Percentiles rank a stretch among this genome's conserved stretches.
phyloP scores from a whole-genome alignment of 1,284 basidiomycete species.

The Rhodotorula sp. region DNA sequence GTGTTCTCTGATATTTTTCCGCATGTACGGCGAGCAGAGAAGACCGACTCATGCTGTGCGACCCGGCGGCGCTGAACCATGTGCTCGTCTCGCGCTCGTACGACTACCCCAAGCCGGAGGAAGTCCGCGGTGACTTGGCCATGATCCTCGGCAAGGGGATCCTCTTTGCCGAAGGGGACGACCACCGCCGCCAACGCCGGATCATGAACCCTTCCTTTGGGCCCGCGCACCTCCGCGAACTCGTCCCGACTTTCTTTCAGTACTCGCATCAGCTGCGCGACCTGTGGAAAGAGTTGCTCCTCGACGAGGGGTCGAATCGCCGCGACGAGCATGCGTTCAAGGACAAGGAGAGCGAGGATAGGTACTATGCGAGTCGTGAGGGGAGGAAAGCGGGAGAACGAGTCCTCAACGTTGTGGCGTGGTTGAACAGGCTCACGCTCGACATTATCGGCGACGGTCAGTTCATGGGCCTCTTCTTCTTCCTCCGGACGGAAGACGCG shows the following conservation, averaged over 20 bases:
- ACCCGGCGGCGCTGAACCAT: conserved; percentile 61
- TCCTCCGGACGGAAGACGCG: not conserved
- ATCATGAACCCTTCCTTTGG: conserved; percentile 59
- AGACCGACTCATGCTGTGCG: conserved; percentile 59
- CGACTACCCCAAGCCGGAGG: conserved; percentile 65
- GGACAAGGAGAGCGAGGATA: conserved; percentile 21
- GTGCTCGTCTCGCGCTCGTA: conserved; percentile 61
- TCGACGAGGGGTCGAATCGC: not conserved
- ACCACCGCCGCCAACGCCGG: conserved; percentile 41
- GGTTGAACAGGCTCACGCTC: conserved; percentile 44
- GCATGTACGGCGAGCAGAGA: conserved; percentile 10
- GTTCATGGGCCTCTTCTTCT: too few species aligned
- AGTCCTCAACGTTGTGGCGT: conserved; percentile 42
- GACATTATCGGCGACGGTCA: conserved; percentile 46
- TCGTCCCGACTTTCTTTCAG: conserved; percentile 64
- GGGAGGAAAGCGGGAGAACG: conserved; percentile 20
- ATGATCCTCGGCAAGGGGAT: conserved; percentile 47
- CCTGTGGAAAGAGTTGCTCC: conserved; percentile 22
- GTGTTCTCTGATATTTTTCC: not conserved
- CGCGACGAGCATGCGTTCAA: conserved; percentile 28
- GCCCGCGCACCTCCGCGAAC: conserved; percentile 57
- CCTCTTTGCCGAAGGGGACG: conserved; percentile 50
- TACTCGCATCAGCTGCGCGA: conserved; percentile 53
- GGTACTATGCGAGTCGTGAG: not conserved
- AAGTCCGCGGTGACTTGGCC: conserved; percentile 59